phyloP scores from a whole-genome alignment of 768 basidiomycete species.

The Infundibulicybe gibba region DNA sequence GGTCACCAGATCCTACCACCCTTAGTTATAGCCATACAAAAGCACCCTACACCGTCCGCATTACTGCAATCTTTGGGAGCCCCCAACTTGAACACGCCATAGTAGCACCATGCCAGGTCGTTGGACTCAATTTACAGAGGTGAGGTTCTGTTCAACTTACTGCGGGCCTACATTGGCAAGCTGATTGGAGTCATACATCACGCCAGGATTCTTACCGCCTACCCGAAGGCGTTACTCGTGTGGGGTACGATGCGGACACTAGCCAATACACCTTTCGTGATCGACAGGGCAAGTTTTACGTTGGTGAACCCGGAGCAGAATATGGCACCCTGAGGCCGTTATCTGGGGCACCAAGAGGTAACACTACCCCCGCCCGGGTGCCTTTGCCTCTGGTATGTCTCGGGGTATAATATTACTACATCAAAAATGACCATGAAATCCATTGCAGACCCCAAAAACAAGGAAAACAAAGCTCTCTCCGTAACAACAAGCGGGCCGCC shows the following conservation, averaged over 20 bases:
- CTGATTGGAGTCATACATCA: neutral
- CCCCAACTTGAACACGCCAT: too few species aligned
- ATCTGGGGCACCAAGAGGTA: constrained; percentile 8
- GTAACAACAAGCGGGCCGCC: constrained; percentile 9
- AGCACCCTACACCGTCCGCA: too few species aligned
- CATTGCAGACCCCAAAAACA: constrained; percentile 3
- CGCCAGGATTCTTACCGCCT: constrained; percentile 33
- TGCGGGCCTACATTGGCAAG: too few species aligned
- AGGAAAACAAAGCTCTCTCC: constrained; percentile 2
- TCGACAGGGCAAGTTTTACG: constrained; percentile 36
- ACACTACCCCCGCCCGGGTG: constrained; percentile 14
- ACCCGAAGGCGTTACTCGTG: constrained; percentile 44
- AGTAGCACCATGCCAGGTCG: too few species aligned
- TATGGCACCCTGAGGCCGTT: constrained; percentile 34
- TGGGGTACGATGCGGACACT: constrained; percentile 53
- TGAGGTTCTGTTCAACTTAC: too few species aligned
- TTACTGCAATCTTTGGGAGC: too few species aligned
- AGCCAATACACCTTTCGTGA: constrained; percentile 49
- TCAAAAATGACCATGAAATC: neutral
- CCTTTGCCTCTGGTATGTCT: constrained; percentile 21
- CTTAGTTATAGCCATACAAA: too few species aligned
- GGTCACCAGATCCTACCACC: too few species aligned
- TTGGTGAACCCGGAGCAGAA: constrained; percentile 36
- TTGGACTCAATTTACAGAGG: too few species aligned
- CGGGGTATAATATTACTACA: neutral